These are phyloP conservation scores for Cynara cardunculus DNA, from an alignment of 129 eudicot genomes.

Conservation along the genomic window DNA sequence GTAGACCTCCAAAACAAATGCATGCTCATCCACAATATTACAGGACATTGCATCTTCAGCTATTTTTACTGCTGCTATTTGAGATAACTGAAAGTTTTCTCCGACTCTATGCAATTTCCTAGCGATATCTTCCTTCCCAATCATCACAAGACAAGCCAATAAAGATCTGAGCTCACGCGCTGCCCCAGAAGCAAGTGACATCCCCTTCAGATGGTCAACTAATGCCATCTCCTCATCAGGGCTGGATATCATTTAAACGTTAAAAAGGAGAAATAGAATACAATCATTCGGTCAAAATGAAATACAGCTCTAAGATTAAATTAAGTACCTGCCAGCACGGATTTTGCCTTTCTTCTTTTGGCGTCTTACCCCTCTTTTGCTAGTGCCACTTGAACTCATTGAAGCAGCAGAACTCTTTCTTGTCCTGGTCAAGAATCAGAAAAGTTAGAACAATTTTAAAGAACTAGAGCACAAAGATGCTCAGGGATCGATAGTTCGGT, in stretches of 20 bases:
- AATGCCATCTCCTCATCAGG: conserved; percentile 93
- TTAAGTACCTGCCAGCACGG: conserved; percentile 94
- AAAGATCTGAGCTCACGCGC: conserved; percentile 72
- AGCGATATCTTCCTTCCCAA: conserved; percentile 67
- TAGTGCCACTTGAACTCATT: conserved; percentile 49
- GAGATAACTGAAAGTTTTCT: conserved; percentile 70
- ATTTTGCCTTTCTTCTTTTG: conserved; percentile 84
- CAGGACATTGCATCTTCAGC: conserved; percentile 62
- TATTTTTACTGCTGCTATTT: conserved; percentile 74
- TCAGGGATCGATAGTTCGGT: neutral
- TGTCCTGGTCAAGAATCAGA: conserved; percentile 42
- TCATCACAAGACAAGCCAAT: conserved; percentile 67
- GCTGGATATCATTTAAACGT: conserved; percentile 30
- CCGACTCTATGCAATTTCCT: conserved; percentile 66
- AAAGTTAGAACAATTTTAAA: neutral
- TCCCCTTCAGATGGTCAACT: conserved; percentile 86
- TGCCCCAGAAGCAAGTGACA: conserved; percentile 67
- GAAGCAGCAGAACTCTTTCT: conserved; percentile 77
- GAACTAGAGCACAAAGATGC: neutral
- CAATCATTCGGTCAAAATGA: neutral
- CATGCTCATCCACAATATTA: conserved; percentile 57
- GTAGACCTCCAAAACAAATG: conserved; percentile 58
- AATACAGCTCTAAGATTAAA: neutral
- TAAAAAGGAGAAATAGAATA: neutral
- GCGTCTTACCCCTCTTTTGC: conserved; percentile 68